Evolutionary conservation across 164 flowering plant species (phyloP), one percentile per base, ranked within the genome.

Genomic region (Dillenia turbinata): DNA sequence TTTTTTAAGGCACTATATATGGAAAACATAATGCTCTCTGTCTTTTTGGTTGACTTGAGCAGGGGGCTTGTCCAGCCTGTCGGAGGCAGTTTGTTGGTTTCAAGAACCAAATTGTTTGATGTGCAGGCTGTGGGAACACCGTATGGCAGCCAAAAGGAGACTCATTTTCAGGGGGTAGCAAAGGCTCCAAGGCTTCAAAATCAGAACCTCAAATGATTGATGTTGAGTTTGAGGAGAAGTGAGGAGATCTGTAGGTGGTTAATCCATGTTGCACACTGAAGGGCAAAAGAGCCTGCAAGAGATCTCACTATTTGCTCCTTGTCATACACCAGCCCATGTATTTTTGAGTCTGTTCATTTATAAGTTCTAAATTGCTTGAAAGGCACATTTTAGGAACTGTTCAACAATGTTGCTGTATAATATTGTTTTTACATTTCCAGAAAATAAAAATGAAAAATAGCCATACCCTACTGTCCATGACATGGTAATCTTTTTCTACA

Each of bases 51-150:
- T 19, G 24, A 54, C 46, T 49, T 63, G 65, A 47, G 62, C 85
- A 90, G 98, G 98, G 98, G 9, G 72, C 77, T 17, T 93, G 98
- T 66, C 98, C 96, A 50, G 85, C 97, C 62, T 93, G 98, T 71
- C 84, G 74, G 71, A 77, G 73, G 72, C 80, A 71, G 68, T 93
- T 93, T 68, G 66, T 73, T 59, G 98, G 97, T 16, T 69, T 72
- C 68, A 79, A 79, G 65, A 87, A 67, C 66, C 96, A 84, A 77
- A 70, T 83, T 8, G 73, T 88, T 57, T 78, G 78, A 9, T 93
- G 98, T 63, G 49, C 75, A 1, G 69, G 87, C 63, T 93, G 98
- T 75, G 87, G 94, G 24, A 90, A 85, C 73, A 81, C 75, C 33
- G 98, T 93, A 40, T 90, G 98, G 97, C 94, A 90, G 56, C 97